A percentile compares a stretch with the other conserved stretches of the same genome.
phyloP scores from a whole-genome alignment of 129 eudicot species.

The Cynara cardunculus region DNA sequence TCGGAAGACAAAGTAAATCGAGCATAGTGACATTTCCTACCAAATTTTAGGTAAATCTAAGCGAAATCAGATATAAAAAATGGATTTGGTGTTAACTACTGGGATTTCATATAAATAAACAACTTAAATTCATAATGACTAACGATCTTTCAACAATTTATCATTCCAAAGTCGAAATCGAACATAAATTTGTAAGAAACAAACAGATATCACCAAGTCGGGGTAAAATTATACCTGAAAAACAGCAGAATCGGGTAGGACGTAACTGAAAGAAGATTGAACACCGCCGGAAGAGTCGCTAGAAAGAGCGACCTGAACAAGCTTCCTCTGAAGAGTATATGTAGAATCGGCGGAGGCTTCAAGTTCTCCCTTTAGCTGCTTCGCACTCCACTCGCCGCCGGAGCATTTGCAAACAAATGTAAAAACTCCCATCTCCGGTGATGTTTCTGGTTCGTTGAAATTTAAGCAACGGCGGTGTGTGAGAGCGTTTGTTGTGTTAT shows the following conservation, averaged over 20 bases:
- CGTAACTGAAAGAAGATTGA: slow-evolving; percentile 67
- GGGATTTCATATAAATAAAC: not conserved
- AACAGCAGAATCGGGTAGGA: slow-evolving; percentile 67
- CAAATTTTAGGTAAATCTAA: not conserved
- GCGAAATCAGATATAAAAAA: not conserved
- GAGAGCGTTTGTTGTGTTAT: not conserved
- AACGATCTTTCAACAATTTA: not conserved
- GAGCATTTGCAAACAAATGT: slow-evolving; percentile 70
- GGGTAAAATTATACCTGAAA: slow-evolving; percentile 44
- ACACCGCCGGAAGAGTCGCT: slow-evolving; percentile 66
- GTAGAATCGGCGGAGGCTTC: slow-evolving; percentile 56
- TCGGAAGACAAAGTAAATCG: not conserved
- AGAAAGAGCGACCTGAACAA: slow-evolving; percentile 58
- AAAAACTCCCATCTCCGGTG: slow-evolving; percentile 61
- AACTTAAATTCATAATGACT: not conserved
- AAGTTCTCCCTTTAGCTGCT: slow-evolving; percentile 72
- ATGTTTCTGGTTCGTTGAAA: not conserved
- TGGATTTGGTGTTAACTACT: not conserved
- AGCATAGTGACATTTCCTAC: not conserved
- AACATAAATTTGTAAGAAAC: not conserved
- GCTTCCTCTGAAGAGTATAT: slow-evolving; percentile 64
- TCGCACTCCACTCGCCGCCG: slow-evolving; percentile 67
- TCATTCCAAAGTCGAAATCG: not conserved
- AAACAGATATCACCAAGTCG: not conserved
- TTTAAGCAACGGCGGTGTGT: slow-evolving; percentile 16